These are phyloP conservation scores for Scheffersomyces stambukii DNA, from an alignment of 1,139 yeast species.

Conservation along the genomic window DNA sequence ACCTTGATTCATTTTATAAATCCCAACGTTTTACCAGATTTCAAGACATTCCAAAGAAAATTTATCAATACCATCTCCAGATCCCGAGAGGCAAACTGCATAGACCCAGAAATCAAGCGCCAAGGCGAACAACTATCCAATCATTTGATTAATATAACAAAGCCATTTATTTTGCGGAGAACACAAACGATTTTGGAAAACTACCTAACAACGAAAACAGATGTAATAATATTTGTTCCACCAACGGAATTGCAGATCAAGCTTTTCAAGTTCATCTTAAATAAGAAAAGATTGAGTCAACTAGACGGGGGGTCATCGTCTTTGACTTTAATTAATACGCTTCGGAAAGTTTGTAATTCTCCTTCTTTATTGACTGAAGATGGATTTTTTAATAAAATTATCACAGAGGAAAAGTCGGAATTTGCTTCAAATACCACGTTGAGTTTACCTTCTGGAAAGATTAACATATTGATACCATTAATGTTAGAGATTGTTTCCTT, in stretches of 20 bases:
- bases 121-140: conserved; percentile 61
- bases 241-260: conserved; percentile 63
- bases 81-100: conserved; percentile 71
- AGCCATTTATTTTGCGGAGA: conserved; percentile 68
- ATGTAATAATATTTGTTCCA: conserved; percentile 70
- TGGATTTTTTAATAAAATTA: conserved; percentile 23
- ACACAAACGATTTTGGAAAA: conserved; percentile 60
- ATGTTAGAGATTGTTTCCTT: conserved; percentile 39
- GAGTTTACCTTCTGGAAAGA: conserved; percentile 48
- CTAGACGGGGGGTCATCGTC: conserved; percentile 33
- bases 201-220: conserved; percentile 75
- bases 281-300: conserved; percentile 5
- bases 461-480: conserved; percentile 51
- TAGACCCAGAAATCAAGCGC: conserved; percentile 42
- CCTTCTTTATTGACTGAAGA: conserved; percentile 58
- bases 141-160: conserved; percentile 60
- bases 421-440: conserved; percentile 6
- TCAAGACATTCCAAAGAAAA: conserved; percentile 57
- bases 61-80: conserved; percentile 69
- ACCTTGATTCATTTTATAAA: conserved; percentile 79
- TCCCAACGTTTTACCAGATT: conserved; percentile 74
- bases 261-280: conserved; percentile 49
- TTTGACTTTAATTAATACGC: conserved; percentile 65
- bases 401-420: conserved; percentile 9
- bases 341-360: conserved; percentile 82